A percentile compares a stretch with the other conserved stretches of the same genome.
Conservation (phyloP, 1,139 yeast genomes). For the Pichia sp. region DNA sequence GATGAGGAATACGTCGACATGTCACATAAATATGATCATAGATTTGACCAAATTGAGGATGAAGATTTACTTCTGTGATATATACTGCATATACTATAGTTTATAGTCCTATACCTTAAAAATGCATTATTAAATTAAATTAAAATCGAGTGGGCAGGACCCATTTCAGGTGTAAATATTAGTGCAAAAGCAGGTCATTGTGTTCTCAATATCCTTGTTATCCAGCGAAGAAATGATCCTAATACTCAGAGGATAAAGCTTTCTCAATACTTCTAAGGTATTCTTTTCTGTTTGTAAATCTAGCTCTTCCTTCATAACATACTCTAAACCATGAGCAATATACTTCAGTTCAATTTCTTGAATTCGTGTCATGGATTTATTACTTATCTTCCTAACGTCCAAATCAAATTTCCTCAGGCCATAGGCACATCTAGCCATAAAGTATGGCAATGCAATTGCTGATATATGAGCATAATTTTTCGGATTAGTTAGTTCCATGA, state of each 20-base stretch:
- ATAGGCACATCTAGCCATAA: conserved; percentile 43
- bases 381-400: conserved; percentile 43
- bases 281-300: too few species aligned
- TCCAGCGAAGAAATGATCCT: conserved; percentile 1
- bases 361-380: conserved; percentile 46
- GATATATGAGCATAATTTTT: conserved; percentile 20
- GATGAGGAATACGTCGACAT: conserved; percentile 15
- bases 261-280: conserved; percentile 1
- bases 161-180: too few species aligned
- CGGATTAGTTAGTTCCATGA: conserved; percentile 31
- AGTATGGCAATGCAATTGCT: conserved; percentile 30
- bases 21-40: conserved; percentile 4
- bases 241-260: not conserved
- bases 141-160: too few species aligned
- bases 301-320: not conserved
- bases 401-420: conserved; percentile 45
- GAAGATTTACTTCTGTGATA: too few species aligned
- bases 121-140: too few species aligned
- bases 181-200: conserved; percentile 1
- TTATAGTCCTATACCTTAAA: too few species aligned
- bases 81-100: too few species aligned
- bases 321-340: conserved; percentile 27
- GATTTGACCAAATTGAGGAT: too few species aligned
- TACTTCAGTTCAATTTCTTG: conserved; percentile 41
- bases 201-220: not conserved